Conservation (phyloP, 2,329 filamentous ascomycete genomes). For the Cadophora sp. region DNA sequence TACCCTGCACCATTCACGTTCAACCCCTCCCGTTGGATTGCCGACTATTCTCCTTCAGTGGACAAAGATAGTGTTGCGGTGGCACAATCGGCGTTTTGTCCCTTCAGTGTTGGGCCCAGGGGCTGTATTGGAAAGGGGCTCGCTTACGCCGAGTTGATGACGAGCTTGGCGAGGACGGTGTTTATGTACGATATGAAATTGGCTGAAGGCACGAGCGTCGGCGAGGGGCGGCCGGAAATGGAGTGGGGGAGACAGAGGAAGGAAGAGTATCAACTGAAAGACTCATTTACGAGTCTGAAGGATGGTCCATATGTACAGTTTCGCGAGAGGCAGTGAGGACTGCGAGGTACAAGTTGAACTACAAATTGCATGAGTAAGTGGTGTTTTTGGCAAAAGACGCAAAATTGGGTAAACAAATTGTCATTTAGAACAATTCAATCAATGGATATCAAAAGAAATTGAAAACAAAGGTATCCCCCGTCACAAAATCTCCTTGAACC, state of each 20-base stretch:
- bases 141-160: conserved; percentile 38
- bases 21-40: conserved; percentile 55
- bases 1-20: conserved; percentile 51
- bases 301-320: conserved; percentile 75
- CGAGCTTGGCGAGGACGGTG: conserved; percentile 33
- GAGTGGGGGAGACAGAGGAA: conserved; percentile 62
- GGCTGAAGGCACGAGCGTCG: conserved; percentile 35
- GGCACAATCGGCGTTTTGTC: conserved; percentile 37
- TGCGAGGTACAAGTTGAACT: neutral
- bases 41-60: conserved; percentile 24
- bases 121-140: conserved; percentile 41
- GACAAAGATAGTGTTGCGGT: conserved; percentile 35
- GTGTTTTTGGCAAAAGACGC: neutral
- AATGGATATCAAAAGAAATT: neutral
- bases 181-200: conserved; percentile 39
- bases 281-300: conserved; percentile 78
- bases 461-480: neutral
- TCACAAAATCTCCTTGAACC: neutral
- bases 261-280: conserved; percentile 72
- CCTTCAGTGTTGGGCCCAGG: conserved; percentile 40
- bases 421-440: neutral
- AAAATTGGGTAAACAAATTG: neutral
- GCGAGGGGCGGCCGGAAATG: conserved; percentile 40
- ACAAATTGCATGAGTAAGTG: neutral
- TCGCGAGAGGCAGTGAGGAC: conserved; percentile 41